Conservation (phyloP, 257 asterid genomes). For the Mentha longifolia region DNA sequence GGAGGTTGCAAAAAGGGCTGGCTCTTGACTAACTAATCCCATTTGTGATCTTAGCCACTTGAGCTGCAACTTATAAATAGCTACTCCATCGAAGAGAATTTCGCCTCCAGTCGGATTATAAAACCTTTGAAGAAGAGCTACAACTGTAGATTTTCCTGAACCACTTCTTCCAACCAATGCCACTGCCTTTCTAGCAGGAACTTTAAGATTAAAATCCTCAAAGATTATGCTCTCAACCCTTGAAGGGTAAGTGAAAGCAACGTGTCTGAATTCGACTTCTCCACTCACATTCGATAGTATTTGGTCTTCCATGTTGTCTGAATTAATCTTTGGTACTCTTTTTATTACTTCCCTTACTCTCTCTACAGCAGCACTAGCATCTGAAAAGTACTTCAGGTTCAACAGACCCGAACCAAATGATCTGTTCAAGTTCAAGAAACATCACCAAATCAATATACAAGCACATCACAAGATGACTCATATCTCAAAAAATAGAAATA, state of each 20-base stretch:
- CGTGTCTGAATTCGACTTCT: slow-evolving; percentile 73
- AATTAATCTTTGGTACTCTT: slow-evolving; percentile 60
- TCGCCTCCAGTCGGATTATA: slow-evolving; percentile 58
- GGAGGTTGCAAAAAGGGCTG: too few species aligned
- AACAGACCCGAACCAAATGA: slow-evolving; percentile 83
- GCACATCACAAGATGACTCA: background rate
- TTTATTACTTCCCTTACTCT: slow-evolving; percentile 66
- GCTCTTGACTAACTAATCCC: too few species aligned
- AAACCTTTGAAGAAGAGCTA: slow-evolving; percentile 79
- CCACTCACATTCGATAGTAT: slow-evolving; percentile 41
- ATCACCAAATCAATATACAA: too few species aligned
- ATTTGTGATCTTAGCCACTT: slow-evolving; percentile 66
- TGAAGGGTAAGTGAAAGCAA: slow-evolving; percentile 90
- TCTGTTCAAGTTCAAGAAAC: slow-evolving; percentile 37
- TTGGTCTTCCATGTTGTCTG: slow-evolving; percentile 55
- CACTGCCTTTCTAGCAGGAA: slow-evolving; percentile 58
- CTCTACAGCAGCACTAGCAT: slow-evolving; percentile 82
- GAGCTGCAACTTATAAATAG: slow-evolving; percentile 62
- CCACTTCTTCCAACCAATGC: slow-evolving; percentile 97
- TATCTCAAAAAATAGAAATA: background rate
- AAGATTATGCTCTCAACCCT: slow-evolving; percentile 25
- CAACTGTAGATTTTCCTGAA: slow-evolving; percentile 87
- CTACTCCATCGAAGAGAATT: too few species aligned
- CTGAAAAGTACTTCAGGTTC: slow-evolving; percentile 70
- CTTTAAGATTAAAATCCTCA: too few species aligned